phyloP scores from a whole-genome alignment of 1,284 basidiomycete genomes.

The Ustilago hordei region DNA sequence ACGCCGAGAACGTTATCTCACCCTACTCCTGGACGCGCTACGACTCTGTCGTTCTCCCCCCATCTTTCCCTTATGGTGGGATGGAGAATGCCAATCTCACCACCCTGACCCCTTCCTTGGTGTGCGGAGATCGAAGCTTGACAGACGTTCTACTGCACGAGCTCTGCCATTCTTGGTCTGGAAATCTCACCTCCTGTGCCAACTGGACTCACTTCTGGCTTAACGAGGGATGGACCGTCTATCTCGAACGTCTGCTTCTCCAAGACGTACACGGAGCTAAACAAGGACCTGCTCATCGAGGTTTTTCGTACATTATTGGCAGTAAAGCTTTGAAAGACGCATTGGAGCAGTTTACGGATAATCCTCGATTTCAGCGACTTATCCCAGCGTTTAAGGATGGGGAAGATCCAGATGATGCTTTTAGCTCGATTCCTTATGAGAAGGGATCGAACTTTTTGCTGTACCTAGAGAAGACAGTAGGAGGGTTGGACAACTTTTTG shows the following conservation, averaged over 20 bases:
- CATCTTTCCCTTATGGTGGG: constrained; percentile 83
- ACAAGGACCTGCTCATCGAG: constrained; percentile 77
- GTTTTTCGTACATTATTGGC: constrained; percentile 83
- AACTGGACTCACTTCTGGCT: constrained; percentile 69
- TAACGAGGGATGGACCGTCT: constrained; percentile 84
- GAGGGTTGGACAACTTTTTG: constrained; percentile 79
- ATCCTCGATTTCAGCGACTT: constrained; percentile 83
- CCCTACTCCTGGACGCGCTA: constrained; percentile 88
- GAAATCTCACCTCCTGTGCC: constrained; percentile 66
- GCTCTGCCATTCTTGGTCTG: constrained; percentile 67
- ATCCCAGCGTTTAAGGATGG: constrained; percentile 85
- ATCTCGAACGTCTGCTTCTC: constrained; percentile 87
- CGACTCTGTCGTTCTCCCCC: constrained; percentile 90
- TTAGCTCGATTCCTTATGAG: constrained; percentile 78
- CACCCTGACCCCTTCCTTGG: constrained; percentile 66
- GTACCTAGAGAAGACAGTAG: constrained; percentile 79
- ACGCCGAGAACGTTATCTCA: constrained; percentile 66
- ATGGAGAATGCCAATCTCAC: constrained; percentile 69
- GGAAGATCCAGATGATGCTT: constrained; percentile 75
- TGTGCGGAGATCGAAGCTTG: constrained; percentile 62
- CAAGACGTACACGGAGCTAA: constrained; percentile 77
- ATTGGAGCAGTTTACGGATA: constrained; percentile 72
- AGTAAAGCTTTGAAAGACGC: constrained; percentile 80
- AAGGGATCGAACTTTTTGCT: constrained; percentile 81
- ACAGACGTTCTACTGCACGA: constrained; percentile 72